Base-by-base conservation (phyloP, 345 rosid species). In the Gossypium mustelinum region DNA sequence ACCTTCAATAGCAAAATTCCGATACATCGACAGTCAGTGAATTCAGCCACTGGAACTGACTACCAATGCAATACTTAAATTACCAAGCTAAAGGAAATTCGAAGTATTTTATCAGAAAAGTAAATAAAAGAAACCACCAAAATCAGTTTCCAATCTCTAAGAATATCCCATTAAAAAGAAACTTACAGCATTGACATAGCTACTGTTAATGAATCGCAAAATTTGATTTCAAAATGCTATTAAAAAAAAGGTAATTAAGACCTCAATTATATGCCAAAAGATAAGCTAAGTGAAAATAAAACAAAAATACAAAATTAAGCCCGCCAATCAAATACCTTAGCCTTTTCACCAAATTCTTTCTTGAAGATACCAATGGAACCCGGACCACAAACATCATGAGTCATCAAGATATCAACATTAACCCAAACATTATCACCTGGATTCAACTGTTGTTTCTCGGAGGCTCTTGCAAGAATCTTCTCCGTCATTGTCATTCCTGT, bases 381-480 rank as follows among this genome's bases (percentile, higher is more conserved):
- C 24, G 97, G 97, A 50, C 98, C 98, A 73, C 93, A 88, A 45
- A 94, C 90, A 84, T 95, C 99, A 81, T 95, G 94, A 55, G 98
- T 95, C 99, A 93, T 95, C 82, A 95, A 83, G 43, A 88, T 76
- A 86, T 95, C 97, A 74, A 95, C 90, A 39, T 91, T 86, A 68
- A 91, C 97, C 99, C 98, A 95, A 52, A 88, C 90, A 68, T 93
- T 93, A 73, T 94, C 98, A 45, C 98, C 99, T 18, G 99, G 96
- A 24, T 73, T 79, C 81, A 93, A 81, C 68, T 81, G 85, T 5
- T 89, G 56, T 77, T 88, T 91, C 85, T 88, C 93, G 4, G 97
- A 78, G 2, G 98, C 94, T 79, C 84, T 90, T 4, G 98, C 90
- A 58, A 95, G 71, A 47, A 95, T 95, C 85, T 95, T 95, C 83